phyloP scores from a whole-genome alignment of 2,329 filamentous ascomycete species.

The Aspergillus pseudoglaucus region DNA sequence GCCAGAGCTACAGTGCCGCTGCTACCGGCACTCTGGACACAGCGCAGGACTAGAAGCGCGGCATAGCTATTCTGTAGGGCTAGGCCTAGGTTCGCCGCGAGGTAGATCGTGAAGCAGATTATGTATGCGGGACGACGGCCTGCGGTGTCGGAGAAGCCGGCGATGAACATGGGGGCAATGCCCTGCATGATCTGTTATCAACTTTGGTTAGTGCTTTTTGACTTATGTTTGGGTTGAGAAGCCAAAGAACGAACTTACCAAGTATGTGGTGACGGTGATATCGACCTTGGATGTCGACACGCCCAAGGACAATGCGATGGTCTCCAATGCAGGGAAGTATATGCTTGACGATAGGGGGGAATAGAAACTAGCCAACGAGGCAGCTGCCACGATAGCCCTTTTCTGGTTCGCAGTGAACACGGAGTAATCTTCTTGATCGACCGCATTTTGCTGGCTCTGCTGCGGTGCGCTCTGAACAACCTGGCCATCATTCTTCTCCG shows the following conservation, averaged over 20 bases:
- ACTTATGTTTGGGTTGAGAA: background rate
- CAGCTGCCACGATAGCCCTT: slow-evolving; percentile 15
- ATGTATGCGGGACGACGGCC: slow-evolving; percentile 48
- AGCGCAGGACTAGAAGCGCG: slow-evolving; percentile 32
- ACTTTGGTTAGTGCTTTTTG: background rate
- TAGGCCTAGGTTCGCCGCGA: slow-evolving; percentile 35
- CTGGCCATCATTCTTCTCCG: too few species aligned
- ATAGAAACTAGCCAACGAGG: slow-evolving; percentile 22
- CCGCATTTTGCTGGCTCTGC: too few species aligned
- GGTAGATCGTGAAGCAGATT: slow-evolving; percentile 46
- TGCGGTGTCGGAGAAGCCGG: slow-evolving; percentile 45
- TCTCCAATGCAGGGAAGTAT: slow-evolving; percentile 31
- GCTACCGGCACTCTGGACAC: slow-evolving; percentile 36
- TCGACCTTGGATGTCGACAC: slow-evolving; percentile 42
- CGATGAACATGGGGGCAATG: slow-evolving; percentile 44
- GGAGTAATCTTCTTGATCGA: slow-evolving; percentile 35
- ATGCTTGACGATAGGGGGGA: slow-evolving; percentile 31
- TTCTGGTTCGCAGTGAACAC: slow-evolving; percentile 20
- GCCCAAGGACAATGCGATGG: slow-evolving; percentile 32
- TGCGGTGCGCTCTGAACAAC: too few species aligned
- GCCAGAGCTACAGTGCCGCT: slow-evolving; percentile 37
- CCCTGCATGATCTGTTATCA: slow-evolving; percentile 18
- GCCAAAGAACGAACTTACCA: slow-evolving; percentile 25
- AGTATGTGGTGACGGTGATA: slow-evolving; percentile 47
- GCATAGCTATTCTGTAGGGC: slow-evolving; percentile 33